Evolutionary conservation across 257 asterid species (phyloP).

Genomic region (Paraleonurus japonicus): DNA sequence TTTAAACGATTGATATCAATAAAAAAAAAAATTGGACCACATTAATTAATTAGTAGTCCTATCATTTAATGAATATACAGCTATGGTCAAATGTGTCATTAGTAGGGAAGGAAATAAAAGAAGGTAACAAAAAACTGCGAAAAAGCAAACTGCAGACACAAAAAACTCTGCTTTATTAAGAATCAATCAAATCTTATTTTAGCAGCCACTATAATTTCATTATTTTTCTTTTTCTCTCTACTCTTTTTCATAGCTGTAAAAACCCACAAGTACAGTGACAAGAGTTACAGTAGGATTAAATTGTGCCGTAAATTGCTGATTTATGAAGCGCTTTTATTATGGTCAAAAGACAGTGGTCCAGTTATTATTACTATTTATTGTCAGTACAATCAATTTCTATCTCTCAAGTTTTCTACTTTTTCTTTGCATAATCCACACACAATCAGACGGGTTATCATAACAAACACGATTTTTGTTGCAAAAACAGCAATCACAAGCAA

Average conservation of each 20-base stretch:
- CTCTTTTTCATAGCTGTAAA: conserved; percentile 2
- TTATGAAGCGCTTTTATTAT: not conserved
- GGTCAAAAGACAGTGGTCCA: conserved; percentile 35
- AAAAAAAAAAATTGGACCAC: not conserved
- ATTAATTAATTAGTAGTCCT: not conserved
- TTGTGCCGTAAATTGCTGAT: conserved; percentile 40
- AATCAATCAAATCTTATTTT: conserved; percentile 18
- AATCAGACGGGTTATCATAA: conserved; percentile 25
- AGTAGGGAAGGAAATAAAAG: not conserved
- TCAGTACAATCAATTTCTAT: conserved; percentile 12
- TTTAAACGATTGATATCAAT: not conserved
- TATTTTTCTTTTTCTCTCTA: not conserved
- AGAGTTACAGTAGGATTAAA: conserved; percentile 24
- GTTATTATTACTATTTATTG: conserved; percentile 13
- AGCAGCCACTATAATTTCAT: conserved; percentile 8
- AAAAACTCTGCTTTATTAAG: conserved; percentile 11
- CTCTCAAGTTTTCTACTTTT: conserved; percentile 5
- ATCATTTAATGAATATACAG: conserved; percentile 14
- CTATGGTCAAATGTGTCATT: conserved; percentile 24
- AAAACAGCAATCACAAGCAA: conserved; percentile 26
- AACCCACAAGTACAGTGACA: not conserved
- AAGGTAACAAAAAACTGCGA: conserved; percentile 4
- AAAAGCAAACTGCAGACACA: conserved; percentile 15
- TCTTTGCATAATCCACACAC: not conserved
- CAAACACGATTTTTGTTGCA: conserved; percentile 24